Evolutionary conservation across 2,329 filamentous ascomycete species (phyloP), one percentile per base, ranked within the genome.

Genomic region (Basipetospora chlamydospora): DNA sequence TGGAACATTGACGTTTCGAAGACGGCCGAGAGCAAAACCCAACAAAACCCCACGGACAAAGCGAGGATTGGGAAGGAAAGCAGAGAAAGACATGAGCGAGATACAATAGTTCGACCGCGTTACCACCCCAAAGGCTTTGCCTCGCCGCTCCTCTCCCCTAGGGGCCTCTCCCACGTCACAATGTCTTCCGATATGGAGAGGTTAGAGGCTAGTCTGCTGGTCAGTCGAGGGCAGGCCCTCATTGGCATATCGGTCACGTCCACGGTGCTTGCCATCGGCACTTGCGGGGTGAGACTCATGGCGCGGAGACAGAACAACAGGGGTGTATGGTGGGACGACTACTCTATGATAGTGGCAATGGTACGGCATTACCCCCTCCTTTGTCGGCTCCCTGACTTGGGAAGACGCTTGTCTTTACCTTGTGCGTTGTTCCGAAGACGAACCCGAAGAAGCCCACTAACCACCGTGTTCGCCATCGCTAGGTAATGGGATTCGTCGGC

Each of bases 231-330:
- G 41, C 49, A 53, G 42, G 54, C 52, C 46, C 53, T 60, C 43
- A 49, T 60, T 26, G 53, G 51, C 28, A 44, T 58, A 12, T 57
- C 56, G 3, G 44, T 54, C 28, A 47, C 45, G 33, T 56, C 56
- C 18, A 47, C 45, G 2, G 43, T 45, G 32, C 41, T 58, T 31
- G 53, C 56, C 5, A 40, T 60, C 10, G 39, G 48, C 12, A 55
- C 55, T 2, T 55, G 54, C 28, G 41, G 52, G 33, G 43, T 58
- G 9, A 50, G 57, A 32, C 50, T 52, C 43, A 50, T 44, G 36
- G 45, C 52, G 16, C 48, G 49, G 16, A 42, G 40, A 21, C 46
- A 51, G 20, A 48, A 48, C 30, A 45, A 41, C 32, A 48, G 46
- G 26, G 42, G 42, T 4, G 35, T 55, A 9, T 48, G 49, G 12